Base-by-base conservation (phyloP, 371 early-diverging fungal species). In the Zopfochytrium polystomum region DNA sequence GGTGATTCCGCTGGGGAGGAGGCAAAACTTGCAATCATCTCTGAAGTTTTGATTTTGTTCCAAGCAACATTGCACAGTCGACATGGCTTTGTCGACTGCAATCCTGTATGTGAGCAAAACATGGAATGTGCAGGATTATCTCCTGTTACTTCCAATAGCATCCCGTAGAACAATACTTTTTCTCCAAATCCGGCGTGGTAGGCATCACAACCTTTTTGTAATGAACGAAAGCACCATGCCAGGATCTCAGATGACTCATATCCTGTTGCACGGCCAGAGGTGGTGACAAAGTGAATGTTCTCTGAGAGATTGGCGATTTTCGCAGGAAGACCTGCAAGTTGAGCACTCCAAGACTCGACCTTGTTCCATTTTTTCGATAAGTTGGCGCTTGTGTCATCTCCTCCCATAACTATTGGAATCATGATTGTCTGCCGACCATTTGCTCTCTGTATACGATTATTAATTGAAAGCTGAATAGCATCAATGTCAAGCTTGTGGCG, bases 331-430 rank as follows among this genome's bases (percentile, higher is more conserved):
- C 56, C 44, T 9, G 56, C 56, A 5, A 44, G 31, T 35, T 25
- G 15, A 45, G 20, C 22, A 29, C 7, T 5, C 43, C 15, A 45
- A 29, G 26, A 25, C 30, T 56, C 56, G 20, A 44, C 42, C 45
- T 56, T 56, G 30, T 56, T 56, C 56, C 56, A 56, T 31, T 56
- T 56, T 29, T 56, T 56, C 6, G 56, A 56, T 5, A 11, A n/a
- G 31, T 56, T 56, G n/a, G 45, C 56, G 29, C 56, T 56, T 42
- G 56, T 56, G 25, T 56, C 56, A 44, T 56, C 44, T n/a, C 22
- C 23, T 11, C 25, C 32, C 15, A 54, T 1, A 0, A 32, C 15
- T 11, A 54, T 5, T 34, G 54, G 54, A 13, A 54, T 31, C 23
- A 15, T 52, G 2, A 52, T 15, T 9, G 31, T 31, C 31, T 22